Base-by-base conservation (phyloP, 352 stramenopile species). In the Phytophthora megakarya region DNA sequence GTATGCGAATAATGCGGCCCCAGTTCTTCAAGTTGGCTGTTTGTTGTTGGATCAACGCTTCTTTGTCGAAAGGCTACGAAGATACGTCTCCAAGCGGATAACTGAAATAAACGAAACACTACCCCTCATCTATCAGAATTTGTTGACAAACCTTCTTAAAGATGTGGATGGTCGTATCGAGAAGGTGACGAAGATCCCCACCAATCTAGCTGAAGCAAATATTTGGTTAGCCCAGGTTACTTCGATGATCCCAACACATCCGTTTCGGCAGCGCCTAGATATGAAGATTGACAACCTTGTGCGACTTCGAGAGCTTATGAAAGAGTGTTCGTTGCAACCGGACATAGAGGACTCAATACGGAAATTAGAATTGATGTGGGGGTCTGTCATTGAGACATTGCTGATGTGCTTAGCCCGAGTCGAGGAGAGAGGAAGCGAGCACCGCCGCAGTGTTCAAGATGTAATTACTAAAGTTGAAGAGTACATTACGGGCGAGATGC, bases 321-420 rank as follows among this genome's bases (percentile, higher is more conserved):
- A 73, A 19, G 71, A 76, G 16, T 47, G 54, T 8, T 40, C 28
- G 19, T 38, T 53, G 47, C 75, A 40, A 21, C 30, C 32, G 32
- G 70, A 44, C 15, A 38, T 47, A n/a, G 46, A 50, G 26, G 48
- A 68, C 13, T 71, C 28, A 26, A 72, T 88, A 22, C 73, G 65
- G 12, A 87, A 80, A 23, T 67, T 86, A 0, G 81, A 92, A 21
- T 43, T 81, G 10, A 72, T 73, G 38, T 92, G 83, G 81, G 83
- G 87, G 12, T 89, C 81, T 15, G 73, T 76, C 0, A 83, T 78
- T 33, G 83, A 92, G 12, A 90, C 83, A 2, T 33, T 90, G 3
- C 50, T 88, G 9, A 46, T 82, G n/a, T 92, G 83, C 21, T 59
- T 92, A 9, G 43, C 60, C 25, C 68, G 78, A 44, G 81, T 92